These are phyloP conservation scores for Aristolochia fimbriata DNA, from an alignment of 164 flowering plant species.

Conservation along the genomic window DNA sequence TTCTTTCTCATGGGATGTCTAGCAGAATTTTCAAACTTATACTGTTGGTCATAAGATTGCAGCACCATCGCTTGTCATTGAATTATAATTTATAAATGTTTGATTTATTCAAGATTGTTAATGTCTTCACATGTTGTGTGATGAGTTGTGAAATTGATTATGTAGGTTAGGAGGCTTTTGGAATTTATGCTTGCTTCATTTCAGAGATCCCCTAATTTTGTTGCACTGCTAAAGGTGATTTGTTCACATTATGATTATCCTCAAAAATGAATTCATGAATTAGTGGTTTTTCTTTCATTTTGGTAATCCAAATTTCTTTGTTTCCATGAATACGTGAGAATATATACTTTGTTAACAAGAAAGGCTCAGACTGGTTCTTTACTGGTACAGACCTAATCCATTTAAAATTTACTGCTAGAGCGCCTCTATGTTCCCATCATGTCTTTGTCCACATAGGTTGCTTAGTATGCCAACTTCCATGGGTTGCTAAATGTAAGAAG, in stretches of 20 bases:
- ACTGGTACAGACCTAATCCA: neutral
- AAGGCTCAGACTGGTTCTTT: neutral
- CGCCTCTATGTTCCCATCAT: too few relatives aligned
- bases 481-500: too few relatives aligned
- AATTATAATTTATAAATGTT: neutral
- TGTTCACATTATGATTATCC: neutral
- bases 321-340: too few relatives aligned
- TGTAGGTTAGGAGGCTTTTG: slow-evolving; percentile 70
- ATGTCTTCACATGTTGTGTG: neutral
- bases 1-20: too few relatives aligned
- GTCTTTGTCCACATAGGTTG: too few relatives aligned
- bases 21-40: neutral
- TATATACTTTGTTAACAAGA: too few relatives aligned
- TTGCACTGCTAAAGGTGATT: slow-evolving; percentile 79
- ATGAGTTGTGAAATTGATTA: slow-evolving; percentile 1
- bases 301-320: too few relatives aligned
- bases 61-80: neutral
- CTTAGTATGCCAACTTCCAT: too few relatives aligned
- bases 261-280: too few relatives aligned
- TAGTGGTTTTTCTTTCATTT: too few relatives aligned
- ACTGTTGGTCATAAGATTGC: too few relatives aligned
- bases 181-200: slow-evolving; percentile 90
- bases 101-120: neutral
- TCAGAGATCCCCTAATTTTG: slow-evolving; percentile 70
- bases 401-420: neutral